These are phyloP conservation scores for Annulohypoxylon truncatum DNA, from an alignment of 2,329 filamentous ascomycete species.

Conservation along the genomic window DNA sequence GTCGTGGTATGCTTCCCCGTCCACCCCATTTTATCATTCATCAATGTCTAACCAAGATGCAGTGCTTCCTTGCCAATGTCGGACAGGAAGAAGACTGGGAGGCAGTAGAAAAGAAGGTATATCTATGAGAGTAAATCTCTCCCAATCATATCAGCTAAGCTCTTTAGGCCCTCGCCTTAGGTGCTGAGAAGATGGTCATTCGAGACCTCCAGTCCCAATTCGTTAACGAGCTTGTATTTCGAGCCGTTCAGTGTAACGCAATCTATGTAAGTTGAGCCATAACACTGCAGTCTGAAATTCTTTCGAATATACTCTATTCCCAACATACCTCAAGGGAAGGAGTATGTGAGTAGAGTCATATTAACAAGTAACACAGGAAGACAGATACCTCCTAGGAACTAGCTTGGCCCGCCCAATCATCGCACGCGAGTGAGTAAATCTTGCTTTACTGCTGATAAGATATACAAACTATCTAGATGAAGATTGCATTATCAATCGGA, in stretches of 20 bases:
- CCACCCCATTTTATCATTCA: not conserved
- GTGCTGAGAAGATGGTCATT: constrained; percentile 72
- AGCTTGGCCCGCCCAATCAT: constrained; percentile 77
- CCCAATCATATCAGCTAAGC: not conserved
- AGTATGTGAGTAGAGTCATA: not conserved
- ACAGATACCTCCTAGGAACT: constrained; percentile 61
- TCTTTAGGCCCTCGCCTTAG: constrained; percentile 59
- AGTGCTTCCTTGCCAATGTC: constrained; percentile 72
- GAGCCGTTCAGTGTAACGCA: constrained; percentile 77
- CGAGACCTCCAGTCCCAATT: constrained; percentile 79
- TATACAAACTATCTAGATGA: not conserved
- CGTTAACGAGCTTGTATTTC: constrained; percentile 83
- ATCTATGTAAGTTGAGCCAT: constrained; percentile 60
- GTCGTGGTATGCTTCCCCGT: constrained; percentile 40
- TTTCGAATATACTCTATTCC: not conserved
- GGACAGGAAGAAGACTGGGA: constrained; percentile 82
- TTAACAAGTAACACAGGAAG: constrained; percentile 55
- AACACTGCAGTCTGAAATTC: not conserved
- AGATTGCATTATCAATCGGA: not conserved
- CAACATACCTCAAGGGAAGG: not conserved
- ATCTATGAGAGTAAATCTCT: not conserved
- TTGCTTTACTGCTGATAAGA: not conserved
- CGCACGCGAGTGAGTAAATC: constrained; percentile 52
- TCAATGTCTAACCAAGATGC: not conserved
- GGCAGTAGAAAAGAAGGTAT: constrained; percentile 74